A percentile compares a stretch with the other conserved stretches of the same genome.
Conservation (phyloP, 2,329 filamentous ascomycete species). For the Coniochaeta hoffmannii region DNA sequence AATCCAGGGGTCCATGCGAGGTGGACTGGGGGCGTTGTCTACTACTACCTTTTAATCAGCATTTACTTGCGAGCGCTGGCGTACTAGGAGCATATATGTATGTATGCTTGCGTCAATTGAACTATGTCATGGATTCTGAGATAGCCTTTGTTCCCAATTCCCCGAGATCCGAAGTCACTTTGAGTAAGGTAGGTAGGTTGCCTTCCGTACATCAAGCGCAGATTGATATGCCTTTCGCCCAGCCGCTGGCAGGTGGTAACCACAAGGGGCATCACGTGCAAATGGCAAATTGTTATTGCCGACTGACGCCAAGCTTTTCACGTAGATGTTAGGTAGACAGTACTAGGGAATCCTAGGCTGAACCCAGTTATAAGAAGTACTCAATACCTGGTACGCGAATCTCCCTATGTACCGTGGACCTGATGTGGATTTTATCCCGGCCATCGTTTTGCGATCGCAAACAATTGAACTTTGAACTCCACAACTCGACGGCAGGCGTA, state of each 20-base stretch:
- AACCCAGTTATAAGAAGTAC: too few relatives aligned
- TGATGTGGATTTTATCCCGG: not conserved
- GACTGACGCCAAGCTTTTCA: not conserved
- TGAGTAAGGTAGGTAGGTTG: not conserved
- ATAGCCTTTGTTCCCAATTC: not conserved
- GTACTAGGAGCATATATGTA: conserved; percentile 1
- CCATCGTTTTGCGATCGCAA: conserved; percentile 2
- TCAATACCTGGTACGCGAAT: not conserved
- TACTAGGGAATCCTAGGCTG: too few relatives aligned
- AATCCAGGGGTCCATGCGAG: not conserved
- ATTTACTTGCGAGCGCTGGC: conserved; percentile 3
- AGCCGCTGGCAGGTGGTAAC: not conserved
- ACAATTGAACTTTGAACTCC: too few relatives aligned
- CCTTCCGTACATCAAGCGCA: not conserved
- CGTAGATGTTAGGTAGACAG: not conserved
- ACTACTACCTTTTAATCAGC: conserved; percentile 3
- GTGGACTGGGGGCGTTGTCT: not conserved
- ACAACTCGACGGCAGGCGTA: not conserved
- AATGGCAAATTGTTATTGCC: not conserved
- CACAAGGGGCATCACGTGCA: not conserved
- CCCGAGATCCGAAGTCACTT: not conserved
- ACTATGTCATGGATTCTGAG: not conserved
- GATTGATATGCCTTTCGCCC: not conserved
- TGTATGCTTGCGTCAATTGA: not conserved
- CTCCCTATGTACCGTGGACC: not conserved